Conservation (phyloP, 192 early-diverging fungal genomes). For the Gorgonomyces haynaldii region DNA sequence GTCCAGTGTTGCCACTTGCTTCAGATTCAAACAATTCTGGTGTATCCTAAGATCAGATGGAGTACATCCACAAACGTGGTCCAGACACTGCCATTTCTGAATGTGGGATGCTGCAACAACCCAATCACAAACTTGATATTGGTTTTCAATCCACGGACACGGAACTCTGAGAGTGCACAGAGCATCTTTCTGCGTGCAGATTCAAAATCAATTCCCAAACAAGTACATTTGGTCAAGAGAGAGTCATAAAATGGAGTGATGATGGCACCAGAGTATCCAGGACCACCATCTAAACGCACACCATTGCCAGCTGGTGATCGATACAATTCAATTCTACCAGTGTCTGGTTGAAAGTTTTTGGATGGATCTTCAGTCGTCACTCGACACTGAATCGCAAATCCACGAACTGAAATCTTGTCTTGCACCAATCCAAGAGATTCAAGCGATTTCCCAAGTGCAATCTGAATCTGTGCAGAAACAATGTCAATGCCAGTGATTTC, state of each 20-base stretch:
- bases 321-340: constrained; percentile 90
- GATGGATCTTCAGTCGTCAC: constrained; percentile 92
- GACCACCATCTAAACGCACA: constrained; percentile 46
- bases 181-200: constrained; percentile 82
- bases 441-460: constrained; percentile 77
- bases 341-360: constrained; percentile 92
- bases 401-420: constrained; percentile 65
- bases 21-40: constrained; percentile 79
- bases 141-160: constrained; percentile 93
- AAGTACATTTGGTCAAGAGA: constrained; percentile 79
- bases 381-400: constrained; percentile 89
- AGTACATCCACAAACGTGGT: constrained; percentile 98
- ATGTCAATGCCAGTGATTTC: constrained; percentile 94
- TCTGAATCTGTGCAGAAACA: constrained; percentile 85
- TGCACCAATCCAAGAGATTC: constrained; percentile 69
- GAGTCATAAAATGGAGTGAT: constrained; percentile 96
- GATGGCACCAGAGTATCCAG: constrained; percentile 80
- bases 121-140: constrained; percentile 90
- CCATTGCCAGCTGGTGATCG: constrained; percentile 70
- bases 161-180: constrained; percentile 82
- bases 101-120: constrained; percentile 70
- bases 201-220: constrained; percentile 78
- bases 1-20: constrained; percentile 70
- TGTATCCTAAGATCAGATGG: too few species aligned
- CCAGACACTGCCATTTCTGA: constrained; percentile 74